Conservation (phyloP, 306 rosid species). For the Inga oerstediana region DNA sequence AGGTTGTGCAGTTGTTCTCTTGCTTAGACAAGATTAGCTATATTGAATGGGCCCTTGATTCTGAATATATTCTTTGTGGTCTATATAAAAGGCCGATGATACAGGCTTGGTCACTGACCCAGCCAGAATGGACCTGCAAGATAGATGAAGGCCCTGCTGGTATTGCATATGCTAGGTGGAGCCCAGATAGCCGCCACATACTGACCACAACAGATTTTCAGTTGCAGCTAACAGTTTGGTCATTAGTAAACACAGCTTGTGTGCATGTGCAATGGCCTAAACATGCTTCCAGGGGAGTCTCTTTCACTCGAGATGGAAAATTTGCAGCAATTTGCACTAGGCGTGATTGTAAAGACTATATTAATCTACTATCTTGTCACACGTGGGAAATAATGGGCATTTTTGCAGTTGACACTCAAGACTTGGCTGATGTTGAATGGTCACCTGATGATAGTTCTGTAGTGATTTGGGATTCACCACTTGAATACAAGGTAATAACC, state of each 20-base stretch:
- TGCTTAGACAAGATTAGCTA: conserved; percentile 99
- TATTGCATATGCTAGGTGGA: conserved; percentile 96
- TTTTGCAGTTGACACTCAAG: conserved; percentile 87
- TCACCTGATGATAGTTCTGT: conserved; percentile 99
- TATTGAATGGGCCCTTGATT: conserved; percentile 97
- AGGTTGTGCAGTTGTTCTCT: conserved; percentile 98
- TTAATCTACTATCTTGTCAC: conserved; percentile 87
- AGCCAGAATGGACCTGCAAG: conserved; percentile 99
- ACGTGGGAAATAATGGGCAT: conserved; percentile 96
- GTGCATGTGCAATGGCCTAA: conserved; percentile 96
- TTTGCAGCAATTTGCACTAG: conserved; percentile 96
- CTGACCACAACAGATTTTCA: conserved; percentile 94
- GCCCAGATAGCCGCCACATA: conserved; percentile 99
- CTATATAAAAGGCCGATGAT: conserved; percentile 89
- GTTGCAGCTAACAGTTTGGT: conserved; percentile 94
- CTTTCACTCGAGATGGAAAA: conserved; percentile 89
- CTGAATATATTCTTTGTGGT: conserved; percentile 98
- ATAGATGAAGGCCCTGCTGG: conserved; percentile 99
- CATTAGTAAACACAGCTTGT: conserved; percentile 90
- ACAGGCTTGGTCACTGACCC: conserved; percentile 96
- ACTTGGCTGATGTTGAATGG: conserved; percentile 93
- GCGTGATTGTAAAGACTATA: conserved; percentile 92
- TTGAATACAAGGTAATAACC: conserved; percentile 80
- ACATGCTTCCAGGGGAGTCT: conserved; percentile 92
- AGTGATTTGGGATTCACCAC: conserved; percentile 96